phyloP scores from a whole-genome alignment of 2,329 filamentous ascomycete genomes.

The Aureobasidium vineae region DNA sequence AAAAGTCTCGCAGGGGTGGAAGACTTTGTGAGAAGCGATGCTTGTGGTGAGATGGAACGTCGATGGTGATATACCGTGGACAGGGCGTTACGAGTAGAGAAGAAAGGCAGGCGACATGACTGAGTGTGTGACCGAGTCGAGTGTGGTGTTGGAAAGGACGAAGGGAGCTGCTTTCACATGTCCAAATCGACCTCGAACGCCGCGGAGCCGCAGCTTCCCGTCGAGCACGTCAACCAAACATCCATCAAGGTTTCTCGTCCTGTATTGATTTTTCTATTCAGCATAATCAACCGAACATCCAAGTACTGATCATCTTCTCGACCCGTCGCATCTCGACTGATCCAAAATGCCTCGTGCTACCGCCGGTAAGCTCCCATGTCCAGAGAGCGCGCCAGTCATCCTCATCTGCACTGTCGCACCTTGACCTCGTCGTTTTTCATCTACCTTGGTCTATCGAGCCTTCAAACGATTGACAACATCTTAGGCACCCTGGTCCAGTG shows the following conservation, averaged over 20 bases:
- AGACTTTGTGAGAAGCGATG: background rate
- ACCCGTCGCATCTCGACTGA: background rate
- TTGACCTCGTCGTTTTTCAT: background rate
- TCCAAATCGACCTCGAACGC: background rate
- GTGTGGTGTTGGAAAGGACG: background rate
- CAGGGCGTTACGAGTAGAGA: background rate
- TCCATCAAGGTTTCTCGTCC: constrained; percentile 13
- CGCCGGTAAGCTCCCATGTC: constrained; percentile 29
- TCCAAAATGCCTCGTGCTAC: constrained; percentile 33
- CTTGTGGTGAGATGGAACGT: background rate
- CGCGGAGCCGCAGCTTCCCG: constrained; percentile 7
- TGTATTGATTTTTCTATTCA: no score
- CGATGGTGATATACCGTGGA: background rate
- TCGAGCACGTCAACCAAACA: background rate
- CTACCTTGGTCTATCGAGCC: background rate
- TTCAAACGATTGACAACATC: background rate
- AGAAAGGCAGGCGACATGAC: constrained; percentile 11
- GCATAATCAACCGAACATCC: background rate
- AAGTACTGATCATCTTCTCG: background rate
- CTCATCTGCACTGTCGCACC: no score
- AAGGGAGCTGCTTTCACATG: constrained; percentile 8
- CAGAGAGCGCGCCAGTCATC: background rate
- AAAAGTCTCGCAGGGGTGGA: background rate
- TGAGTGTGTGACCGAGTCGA: background rate
- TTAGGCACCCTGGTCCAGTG: constrained; percentile 72